These are phyloP conservation scores for Candida glucosophila DNA, from an alignment of 1,139 yeast genomes.

Conservation along the genomic window DNA sequence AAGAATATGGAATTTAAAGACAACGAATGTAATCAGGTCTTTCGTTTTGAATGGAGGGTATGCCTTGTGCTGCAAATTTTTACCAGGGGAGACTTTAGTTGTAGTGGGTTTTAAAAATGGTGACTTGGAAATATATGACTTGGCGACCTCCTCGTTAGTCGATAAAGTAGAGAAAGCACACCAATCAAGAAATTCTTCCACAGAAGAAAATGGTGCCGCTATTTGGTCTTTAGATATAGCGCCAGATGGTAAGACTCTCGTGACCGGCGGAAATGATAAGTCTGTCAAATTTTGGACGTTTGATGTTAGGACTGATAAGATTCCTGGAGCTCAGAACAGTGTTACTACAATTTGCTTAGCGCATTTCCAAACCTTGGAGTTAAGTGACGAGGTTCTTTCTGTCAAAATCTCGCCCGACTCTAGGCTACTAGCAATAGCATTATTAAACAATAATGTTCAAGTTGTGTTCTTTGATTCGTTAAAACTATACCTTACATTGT, in stretches of 20 bases:
- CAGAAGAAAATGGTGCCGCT: constrained; percentile 51
- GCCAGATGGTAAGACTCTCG: constrained; percentile 74
- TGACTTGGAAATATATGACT: constrained; percentile 73
- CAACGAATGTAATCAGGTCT: constrained; percentile 71
- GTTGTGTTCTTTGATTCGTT: constrained; percentile 81
- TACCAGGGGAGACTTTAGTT: constrained; percentile 86
- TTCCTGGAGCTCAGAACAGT: constrained; percentile 59
- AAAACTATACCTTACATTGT: constrained; percentile 79
- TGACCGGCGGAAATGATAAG: constrained; percentile 94
- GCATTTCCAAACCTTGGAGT: constrained; percentile 75
- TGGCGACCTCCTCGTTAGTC: constrained; percentile 70
- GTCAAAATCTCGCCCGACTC: constrained; percentile 80
- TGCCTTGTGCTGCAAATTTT: constrained; percentile 69
- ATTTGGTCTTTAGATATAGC: constrained; percentile 89
- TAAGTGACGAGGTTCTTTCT: constrained; percentile 75
- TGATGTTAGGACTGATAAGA: constrained; percentile 52
- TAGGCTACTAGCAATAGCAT: constrained; percentile 69
- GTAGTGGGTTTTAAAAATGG: constrained; percentile 92
- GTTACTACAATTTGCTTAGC: constrained; percentile 50
- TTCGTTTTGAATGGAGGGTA: constrained; percentile 72
- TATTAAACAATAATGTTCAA: constrained; percentile 88
- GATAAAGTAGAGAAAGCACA: constrained; percentile 73
- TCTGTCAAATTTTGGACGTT: constrained; percentile 85
- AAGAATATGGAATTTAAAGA: constrained; percentile 79
- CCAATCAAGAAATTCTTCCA: constrained; percentile 11